phyloP scores from a whole-genome alignment of 768 basidiomycete species.

The Mycena epipterygia region DNA sequence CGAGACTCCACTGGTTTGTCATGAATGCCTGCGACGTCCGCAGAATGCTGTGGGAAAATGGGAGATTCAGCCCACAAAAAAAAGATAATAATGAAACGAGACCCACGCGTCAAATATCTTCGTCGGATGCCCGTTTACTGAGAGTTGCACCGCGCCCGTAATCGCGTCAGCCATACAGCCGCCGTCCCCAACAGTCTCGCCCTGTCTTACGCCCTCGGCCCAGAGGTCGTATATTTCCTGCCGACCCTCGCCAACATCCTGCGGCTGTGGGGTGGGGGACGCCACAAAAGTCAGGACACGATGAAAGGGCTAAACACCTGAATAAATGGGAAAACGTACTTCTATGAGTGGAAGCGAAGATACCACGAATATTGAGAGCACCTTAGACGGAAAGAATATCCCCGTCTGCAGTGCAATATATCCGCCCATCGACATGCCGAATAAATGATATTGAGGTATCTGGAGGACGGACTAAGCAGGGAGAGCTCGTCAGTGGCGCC shows the following conservation, averaged over 20 bases:
- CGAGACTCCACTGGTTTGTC: slow-evolving; percentile 12
- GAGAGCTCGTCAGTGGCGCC: no score
- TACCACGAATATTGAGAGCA: slow-evolving; percentile 31
- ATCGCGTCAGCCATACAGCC: slow-evolving; percentile 22
- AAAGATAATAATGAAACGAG: background rate
- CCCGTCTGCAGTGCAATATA: slow-evolving; percentile 34
- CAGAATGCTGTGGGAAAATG: slow-evolving; percentile 9
- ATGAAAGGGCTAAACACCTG: background rate
- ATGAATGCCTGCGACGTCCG: background rate
- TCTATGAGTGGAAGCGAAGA: slow-evolving; percentile 35
- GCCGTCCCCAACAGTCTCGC: background rate
- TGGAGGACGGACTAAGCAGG: slow-evolving; percentile 21
- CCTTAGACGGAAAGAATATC: slow-evolving; percentile 23
- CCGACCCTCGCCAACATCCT: slow-evolving; percentile 34
- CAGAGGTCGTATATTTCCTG: slow-evolving; percentile 37
- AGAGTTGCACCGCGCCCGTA: slow-evolving; percentile 24
- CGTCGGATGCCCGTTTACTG: slow-evolving; percentile 16
- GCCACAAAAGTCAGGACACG: background rate
- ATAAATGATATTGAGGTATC: slow-evolving; percentile 32
- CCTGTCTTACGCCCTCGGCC: slow-evolving; percentile 22
- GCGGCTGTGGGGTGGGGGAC: no score
- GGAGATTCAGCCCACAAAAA: no score
- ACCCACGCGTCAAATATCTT: slow-evolving; percentile 29
- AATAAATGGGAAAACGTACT: slow-evolving; percentile 14
- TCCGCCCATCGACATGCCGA: slow-evolving; percentile 39